A percentile compares a stretch with the other conserved stretches of the same genome.
These are phyloP conservation scores for Exidia glandulosa DNA, from an alignment of 768 basidiomycete species.

Conservation along the genomic window DNA sequence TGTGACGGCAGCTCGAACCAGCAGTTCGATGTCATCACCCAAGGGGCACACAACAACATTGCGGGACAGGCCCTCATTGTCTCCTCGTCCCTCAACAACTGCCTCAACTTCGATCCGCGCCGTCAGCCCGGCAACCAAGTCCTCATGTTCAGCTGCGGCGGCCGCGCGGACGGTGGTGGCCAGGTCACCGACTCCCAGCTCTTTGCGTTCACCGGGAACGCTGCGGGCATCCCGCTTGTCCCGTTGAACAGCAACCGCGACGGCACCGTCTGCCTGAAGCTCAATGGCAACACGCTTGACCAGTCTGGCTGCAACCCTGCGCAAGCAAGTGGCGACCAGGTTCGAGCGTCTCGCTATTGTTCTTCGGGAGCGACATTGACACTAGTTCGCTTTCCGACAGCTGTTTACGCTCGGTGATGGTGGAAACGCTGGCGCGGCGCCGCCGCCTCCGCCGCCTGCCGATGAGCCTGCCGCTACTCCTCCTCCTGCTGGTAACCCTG, in stretches of 20 bases:
- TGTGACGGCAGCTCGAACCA: conserved; percentile 1
- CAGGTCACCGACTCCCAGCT: conserved; percentile 1
- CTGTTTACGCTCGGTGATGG: not conserved
- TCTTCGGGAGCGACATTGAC: not conserved
- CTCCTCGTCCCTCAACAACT: not conserved
- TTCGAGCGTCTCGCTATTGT: not conserved
- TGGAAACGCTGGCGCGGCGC: not conserved
- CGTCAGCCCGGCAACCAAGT: conserved; percentile 2
- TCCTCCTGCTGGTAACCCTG: not conserved
- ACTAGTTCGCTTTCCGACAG: not conserved
- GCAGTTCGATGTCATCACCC: conserved; percentile 4
- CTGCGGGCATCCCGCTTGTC: not conserved
- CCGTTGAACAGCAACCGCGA: not conserved
- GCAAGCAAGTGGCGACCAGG: not conserved
- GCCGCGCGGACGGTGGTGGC: conserved; percentile 3
- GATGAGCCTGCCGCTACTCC: not conserved
- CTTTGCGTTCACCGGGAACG: not conserved
- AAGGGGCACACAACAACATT: conserved; percentile 1
- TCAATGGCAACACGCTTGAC: not conserved
- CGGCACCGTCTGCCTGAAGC: not conserved
- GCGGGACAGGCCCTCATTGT: not conserved
- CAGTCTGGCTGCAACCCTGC: not conserved
- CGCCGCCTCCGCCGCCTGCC: not conserved
- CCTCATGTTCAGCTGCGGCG: conserved; percentile 5
- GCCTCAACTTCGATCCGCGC: conserved; percentile 3